A percentile compares a stretch with the other conserved stretches of the same genome.
These are phyloP conservation scores for Lavandula angustifolia DNA, from an alignment of 257 asterid genomes.

Conservation along the genomic window DNA sequence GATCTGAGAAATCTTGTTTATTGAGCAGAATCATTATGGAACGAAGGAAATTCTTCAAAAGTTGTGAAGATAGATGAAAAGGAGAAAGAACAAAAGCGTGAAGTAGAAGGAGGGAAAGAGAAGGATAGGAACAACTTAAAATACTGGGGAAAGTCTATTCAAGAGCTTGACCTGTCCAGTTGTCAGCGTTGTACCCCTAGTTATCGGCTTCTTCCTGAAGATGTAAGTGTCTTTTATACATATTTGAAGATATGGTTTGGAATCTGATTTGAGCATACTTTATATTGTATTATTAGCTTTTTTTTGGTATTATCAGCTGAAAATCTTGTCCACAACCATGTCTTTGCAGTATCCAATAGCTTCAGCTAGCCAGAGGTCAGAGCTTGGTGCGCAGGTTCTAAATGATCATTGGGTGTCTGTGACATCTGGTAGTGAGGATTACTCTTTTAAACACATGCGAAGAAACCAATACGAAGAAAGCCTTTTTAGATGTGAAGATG, in stretches of 20 bases:
- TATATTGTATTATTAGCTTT: no score
- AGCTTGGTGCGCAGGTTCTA: constrained; percentile 77
- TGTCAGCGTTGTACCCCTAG: constrained; percentile 88
- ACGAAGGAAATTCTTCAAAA: constrained; percentile 70
- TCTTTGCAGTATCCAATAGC: constrained; percentile 78
- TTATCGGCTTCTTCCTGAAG: constrained; percentile 95
- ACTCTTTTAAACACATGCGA: constrained; percentile 60
- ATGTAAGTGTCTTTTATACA: no score
- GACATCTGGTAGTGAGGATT: constrained; percentile 85
- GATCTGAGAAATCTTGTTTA: constrained; percentile 27
- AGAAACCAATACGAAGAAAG: constrained; percentile 63
- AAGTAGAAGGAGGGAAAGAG: constrained; percentile 75
- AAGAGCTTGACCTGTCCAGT: constrained; percentile 91
- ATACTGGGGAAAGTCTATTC: constrained; percentile 92
- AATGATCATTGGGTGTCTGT: constrained; percentile 95
- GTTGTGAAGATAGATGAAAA: constrained; percentile 62
- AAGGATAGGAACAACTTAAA: constrained; percentile 70
- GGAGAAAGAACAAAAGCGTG: constrained; percentile 75
- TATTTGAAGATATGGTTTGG: no score
- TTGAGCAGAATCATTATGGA: constrained; percentile 70
- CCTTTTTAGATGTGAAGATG: constrained; percentile 62
- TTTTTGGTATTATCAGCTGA: constrained; percentile 3
- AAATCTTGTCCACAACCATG: constrained; percentile 7
- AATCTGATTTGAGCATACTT: no score
- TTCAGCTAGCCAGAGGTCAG: constrained; percentile 80